These are phyloP conservation scores for Quercus rubra DNA, from an alignment of 306 rosid species.

Conservation along the genomic window DNA sequence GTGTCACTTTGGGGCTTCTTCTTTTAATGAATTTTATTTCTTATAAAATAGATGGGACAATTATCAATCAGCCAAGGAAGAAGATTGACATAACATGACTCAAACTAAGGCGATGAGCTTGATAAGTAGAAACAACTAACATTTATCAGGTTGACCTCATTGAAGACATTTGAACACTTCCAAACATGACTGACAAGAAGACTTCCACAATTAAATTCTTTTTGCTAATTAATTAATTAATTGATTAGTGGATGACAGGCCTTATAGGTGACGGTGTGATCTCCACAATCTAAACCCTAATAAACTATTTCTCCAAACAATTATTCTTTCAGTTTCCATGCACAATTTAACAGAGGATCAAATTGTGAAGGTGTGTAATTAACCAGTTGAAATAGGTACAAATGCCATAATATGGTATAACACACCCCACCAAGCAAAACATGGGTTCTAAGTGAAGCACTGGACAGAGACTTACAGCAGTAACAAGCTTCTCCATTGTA, in stretches of 20 bases:
- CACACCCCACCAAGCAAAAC: background rate
- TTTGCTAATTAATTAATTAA: too few relatives aligned
- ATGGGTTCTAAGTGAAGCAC: conserved; percentile 7
- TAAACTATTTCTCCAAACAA: background rate
- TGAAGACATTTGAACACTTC: background rate
- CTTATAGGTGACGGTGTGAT: too few relatives aligned
- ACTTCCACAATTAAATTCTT: background rate
- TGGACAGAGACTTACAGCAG: conserved; percentile 43
- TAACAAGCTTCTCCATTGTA: conserved; percentile 25
- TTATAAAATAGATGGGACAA: background rate
- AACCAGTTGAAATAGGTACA: background rate
- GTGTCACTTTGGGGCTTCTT: too few relatives aligned
- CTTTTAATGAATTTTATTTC: too few relatives aligned
- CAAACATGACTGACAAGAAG: background rate
- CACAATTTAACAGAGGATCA: background rate
- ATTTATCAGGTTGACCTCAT: background rate
- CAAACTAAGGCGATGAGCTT: background rate
- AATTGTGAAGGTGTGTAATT: background rate
- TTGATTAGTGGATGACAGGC: too few relatives aligned
- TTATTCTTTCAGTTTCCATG: background rate
- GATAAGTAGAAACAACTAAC: background rate
- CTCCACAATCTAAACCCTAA: background rate
- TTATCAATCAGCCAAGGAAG: background rate
- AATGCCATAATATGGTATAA: background rate
- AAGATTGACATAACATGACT: background rate